These are phyloP conservation scores for Solanum ossicruentum DNA, from an alignment of 257 asterid genomes.

Conservation along the genomic window DNA sequence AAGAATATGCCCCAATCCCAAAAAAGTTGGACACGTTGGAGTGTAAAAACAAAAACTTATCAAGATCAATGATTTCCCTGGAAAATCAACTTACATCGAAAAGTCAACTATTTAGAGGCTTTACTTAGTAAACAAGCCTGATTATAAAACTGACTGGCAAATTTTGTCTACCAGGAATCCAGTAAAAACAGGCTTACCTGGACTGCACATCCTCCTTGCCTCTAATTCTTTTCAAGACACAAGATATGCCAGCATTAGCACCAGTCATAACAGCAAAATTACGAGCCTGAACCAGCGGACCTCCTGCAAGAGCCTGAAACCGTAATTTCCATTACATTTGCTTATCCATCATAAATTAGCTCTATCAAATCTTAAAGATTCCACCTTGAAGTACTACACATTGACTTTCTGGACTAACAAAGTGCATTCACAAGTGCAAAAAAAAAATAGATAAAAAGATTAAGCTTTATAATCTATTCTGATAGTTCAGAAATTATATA, in stretches of 20 bases:
- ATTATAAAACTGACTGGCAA: background rate
- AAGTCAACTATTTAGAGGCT: background rate
- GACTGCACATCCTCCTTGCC: slow-evolving; percentile 92
- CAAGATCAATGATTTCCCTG: background rate
- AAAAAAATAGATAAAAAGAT: background rate
- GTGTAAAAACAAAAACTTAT: background rate
- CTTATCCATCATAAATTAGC: background rate
- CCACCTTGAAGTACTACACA: background rate
- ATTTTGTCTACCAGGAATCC: background rate
- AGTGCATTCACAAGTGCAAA: background rate
- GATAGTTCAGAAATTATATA: background rate
- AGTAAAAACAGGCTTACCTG: slow-evolving; percentile 27
- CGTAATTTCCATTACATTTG: background rate
- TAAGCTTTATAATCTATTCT: background rate
- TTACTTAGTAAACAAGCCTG: background rate
- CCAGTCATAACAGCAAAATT: slow-evolving; percentile 96
- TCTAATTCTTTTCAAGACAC: slow-evolving; percentile 77
- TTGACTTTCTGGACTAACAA: background rate
- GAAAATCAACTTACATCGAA: background rate
- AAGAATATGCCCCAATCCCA: background rate
- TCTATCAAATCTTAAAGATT: background rate
- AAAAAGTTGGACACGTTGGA: background rate
- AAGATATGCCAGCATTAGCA: slow-evolving; percentile 82
- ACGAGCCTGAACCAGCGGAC: slow-evolving; percentile 82
- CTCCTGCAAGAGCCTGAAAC: slow-evolving; percentile 76